Conservation (phyloP, 129 eudicot species). For the Flaveria trinervia region DNA sequence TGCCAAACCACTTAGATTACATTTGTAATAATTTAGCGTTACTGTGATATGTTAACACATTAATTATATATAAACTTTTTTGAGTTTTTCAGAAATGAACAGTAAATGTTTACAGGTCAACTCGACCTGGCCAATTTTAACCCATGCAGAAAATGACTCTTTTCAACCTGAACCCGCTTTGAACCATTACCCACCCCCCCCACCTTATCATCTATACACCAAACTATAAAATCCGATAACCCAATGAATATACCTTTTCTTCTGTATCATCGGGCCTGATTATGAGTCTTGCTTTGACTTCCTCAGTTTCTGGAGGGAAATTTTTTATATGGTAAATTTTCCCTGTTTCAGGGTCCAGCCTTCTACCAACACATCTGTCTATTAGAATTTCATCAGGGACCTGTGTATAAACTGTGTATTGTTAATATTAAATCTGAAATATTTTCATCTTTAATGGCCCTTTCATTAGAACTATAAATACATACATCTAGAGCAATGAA, state of each 20-base stretch:
- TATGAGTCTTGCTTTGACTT: constrained; percentile 74
- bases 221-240: constrained; percentile 1
- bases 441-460: neutral
- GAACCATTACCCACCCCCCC: neutral
- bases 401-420: constrained; percentile 41
- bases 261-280: constrained; percentile 96
- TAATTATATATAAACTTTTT: neutral
- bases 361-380: constrained; percentile 98
- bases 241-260: constrained; percentile 63
- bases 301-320: constrained; percentile 86
- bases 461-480: neutral
- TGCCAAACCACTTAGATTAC: too few relatives aligned
- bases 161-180: neutral
- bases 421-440: neutral
- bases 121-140: neutral
- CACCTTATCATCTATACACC: neutral
- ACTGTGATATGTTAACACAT: neutral
- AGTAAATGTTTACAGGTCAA: neutral
- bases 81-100: neutral
- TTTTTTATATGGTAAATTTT: constrained; percentile 79
- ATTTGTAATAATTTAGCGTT: neutral
- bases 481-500: constrained; percentile 80
- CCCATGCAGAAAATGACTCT: neutral
- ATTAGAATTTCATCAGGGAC: constrained; percentile 95
- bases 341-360: constrained; percentile 92